Evolutionary conservation across 257 asterid species (phyloP).

Genomic region (Galeopsis tetrahit): DNA sequence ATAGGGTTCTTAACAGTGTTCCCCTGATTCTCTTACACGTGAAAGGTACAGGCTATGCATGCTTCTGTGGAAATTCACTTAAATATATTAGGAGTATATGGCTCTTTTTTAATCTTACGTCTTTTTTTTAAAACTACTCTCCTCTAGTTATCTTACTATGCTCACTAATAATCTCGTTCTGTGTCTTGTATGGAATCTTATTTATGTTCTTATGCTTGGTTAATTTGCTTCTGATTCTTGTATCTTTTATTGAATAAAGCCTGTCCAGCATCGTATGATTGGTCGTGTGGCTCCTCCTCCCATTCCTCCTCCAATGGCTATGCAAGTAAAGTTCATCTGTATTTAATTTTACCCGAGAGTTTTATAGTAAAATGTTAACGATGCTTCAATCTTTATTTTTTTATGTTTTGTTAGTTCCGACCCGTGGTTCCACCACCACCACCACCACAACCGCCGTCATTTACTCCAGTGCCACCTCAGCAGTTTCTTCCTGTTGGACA

Average conservation of each 20-base stretch:
- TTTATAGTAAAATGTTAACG: conserved; percentile 8
- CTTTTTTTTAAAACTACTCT: conserved; percentile 6
- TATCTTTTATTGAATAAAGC: conserved; percentile 45
- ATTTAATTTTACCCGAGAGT: conserved; percentile 16
- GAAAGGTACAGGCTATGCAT: conserved; percentile 9
- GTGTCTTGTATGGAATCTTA: conserved; percentile 24
- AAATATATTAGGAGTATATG: conserved; percentile 2
- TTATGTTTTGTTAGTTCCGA: conserved; percentile 57
- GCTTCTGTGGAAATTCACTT: conserved; percentile 20
- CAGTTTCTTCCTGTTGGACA: conserved; percentile 76
- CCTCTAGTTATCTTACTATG: conserved; percentile 6
- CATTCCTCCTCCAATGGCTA: conserved; percentile 68
- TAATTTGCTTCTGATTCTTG: conserved; percentile 31
- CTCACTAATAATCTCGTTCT: conserved; percentile 14
- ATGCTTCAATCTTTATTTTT: conserved; percentile 15
- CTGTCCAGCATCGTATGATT: conserved; percentile 64
- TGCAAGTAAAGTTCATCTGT: conserved; percentile 62
- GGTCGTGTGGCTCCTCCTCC: conserved; percentile 72
- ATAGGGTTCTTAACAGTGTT: conserved; percentile 11
- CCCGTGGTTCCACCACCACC: conserved; percentile 70
- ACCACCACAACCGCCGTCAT: conserved; percentile 54
- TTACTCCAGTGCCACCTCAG: conserved; percentile 60
- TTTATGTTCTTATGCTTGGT: conserved; percentile 6
- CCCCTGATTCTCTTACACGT: conserved; percentile 4
- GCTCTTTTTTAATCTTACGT: not conserved